phyloP scores from a whole-genome alignment of 371 early-diverging fungal genomes.

The Dichotomocladium elegans region DNA sequence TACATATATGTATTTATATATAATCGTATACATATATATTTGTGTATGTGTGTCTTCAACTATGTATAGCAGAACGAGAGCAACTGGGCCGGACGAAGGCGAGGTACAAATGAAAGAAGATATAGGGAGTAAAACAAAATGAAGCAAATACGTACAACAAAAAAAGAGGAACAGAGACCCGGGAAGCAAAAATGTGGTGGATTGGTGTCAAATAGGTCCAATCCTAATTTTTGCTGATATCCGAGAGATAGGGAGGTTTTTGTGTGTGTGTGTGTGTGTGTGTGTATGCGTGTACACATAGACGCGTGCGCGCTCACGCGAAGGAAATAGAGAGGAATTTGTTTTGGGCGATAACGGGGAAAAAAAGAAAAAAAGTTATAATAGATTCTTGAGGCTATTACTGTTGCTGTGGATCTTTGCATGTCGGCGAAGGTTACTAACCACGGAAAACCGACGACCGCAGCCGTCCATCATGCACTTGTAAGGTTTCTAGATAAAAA shows the following conservation, averaged over 20 bases:
- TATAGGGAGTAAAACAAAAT: background rate
- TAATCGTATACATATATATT: background rate
- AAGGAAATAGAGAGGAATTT: background rate
- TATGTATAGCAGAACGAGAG: background rate
- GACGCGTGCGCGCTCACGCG: background rate
- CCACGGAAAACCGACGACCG: slow-evolving; percentile 30
- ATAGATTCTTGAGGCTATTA: background rate
- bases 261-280: background rate
- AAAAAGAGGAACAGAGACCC: no score
- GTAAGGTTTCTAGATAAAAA: slow-evolving; percentile 22
- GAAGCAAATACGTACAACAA: background rate
- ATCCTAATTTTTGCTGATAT: background rate
- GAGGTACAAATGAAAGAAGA: background rate
- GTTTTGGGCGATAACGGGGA: background rate
- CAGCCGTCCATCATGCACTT: slow-evolving; percentile 24
- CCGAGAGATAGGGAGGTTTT: background rate
- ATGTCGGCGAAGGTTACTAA: slow-evolving; percentile 29
- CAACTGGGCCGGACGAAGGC: background rate
- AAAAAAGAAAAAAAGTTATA: background rate
- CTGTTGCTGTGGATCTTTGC: slow-evolving; percentile 21
- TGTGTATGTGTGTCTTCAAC: background rate
- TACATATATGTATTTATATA: background rate
- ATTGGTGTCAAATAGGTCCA: background rate
- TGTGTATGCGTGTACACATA: background rate
- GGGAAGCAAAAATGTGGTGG: no score